Conservation (phyloP, 1,284 basidiomycete genomes). For the Anthracocystis setariae region DNA sequence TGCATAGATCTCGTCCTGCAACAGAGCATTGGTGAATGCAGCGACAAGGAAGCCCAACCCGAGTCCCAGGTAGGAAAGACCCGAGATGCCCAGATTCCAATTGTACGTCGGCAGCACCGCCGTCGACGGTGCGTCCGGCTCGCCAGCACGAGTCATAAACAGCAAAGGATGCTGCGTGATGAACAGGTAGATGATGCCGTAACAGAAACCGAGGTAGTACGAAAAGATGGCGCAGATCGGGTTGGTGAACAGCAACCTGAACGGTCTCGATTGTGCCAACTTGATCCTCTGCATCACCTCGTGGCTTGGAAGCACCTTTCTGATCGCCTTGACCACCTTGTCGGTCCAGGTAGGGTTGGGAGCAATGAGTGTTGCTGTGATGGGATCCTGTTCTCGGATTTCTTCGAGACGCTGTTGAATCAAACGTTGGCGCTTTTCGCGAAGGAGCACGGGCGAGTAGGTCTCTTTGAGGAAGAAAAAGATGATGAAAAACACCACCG, state of each 20-base stretch:
- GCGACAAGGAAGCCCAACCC: conserved; percentile 69
- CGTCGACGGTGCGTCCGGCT: conserved; percentile 59
- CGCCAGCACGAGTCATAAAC: conserved; percentile 58
- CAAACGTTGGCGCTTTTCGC: conserved; percentile 42
- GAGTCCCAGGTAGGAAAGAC: conserved; percentile 69
- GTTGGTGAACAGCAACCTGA: conserved; percentile 61
- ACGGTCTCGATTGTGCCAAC: conserved; percentile 68
- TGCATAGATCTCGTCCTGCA: conserved; percentile 70
- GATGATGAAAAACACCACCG: conserved; percentile 23
- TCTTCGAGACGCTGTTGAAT: conserved; percentile 15
- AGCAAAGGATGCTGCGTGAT: conserved; percentile 69
- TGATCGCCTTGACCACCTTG: not conserved
- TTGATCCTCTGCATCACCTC: conserved; percentile 34
- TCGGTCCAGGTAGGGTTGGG: not conserved
- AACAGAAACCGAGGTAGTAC: conserved; percentile 70
- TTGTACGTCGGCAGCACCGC: conserved; percentile 68
- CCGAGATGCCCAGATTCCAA: conserved; percentile 68
- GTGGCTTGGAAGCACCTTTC: conserved; percentile 14
- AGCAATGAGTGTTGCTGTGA: conserved; percentile 1
- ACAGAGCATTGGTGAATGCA: conserved; percentile 67
- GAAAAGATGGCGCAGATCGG: conserved; percentile 68
- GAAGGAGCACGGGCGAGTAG: conserved; percentile 54
- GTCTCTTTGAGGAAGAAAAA: conserved; percentile 51
- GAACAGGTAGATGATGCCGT: conserved; percentile 69
- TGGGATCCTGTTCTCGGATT: conserved; percentile 22